These are phyloP conservation scores for Fusarium heterosporum DNA, from an alignment of 2,329 filamentous ascomycete genomes.

Conservation along the genomic window DNA sequence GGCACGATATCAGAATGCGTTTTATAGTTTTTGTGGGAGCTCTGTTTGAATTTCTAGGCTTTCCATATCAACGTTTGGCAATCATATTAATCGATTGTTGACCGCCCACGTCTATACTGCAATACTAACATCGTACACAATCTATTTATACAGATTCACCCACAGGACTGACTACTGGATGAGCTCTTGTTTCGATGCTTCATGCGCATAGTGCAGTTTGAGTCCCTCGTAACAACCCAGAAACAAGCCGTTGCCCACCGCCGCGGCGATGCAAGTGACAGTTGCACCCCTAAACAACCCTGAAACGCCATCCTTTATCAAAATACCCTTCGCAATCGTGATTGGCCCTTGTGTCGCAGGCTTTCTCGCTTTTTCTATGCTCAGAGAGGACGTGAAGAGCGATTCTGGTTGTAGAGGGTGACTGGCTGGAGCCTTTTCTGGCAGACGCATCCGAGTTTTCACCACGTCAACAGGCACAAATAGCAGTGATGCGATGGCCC, in stretches of 20 bases:
- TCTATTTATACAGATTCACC: accelerated
- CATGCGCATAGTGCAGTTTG: conserved; percentile 13
- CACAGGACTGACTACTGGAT: not conserved
- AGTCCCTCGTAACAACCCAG: conserved; percentile 33
- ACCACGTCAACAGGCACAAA: conserved; percentile 29
- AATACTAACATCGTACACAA: not conserved
- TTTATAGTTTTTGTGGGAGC: no score
- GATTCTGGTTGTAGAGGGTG: conserved; percentile 18
- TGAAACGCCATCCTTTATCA: conserved; percentile 16
- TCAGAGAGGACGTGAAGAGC: conserved; percentile 4
- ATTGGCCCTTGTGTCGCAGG: conserved; percentile 7
- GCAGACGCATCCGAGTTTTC: conserved; percentile 31
- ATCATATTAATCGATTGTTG: not conserved
- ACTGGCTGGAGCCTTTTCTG: conserved; percentile 1
- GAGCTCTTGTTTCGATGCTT: not conserved
- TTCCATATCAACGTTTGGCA: not conserved
- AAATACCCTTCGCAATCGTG: conserved; percentile 21
- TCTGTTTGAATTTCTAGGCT: no score
- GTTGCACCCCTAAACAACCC: conserved; percentile 27
- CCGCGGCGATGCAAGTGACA: conserved; percentile 30
- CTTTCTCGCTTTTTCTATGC: conserved; percentile 9
- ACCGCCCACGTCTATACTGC: not conserved
- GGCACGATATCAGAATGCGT: no score
- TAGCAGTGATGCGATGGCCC: conserved; percentile 21
- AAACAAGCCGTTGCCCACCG: conserved; percentile 24